Base-by-base conservation (phyloP, 2,329 filamentous ascomycete species). In the Lachnellula cervina region DNA sequence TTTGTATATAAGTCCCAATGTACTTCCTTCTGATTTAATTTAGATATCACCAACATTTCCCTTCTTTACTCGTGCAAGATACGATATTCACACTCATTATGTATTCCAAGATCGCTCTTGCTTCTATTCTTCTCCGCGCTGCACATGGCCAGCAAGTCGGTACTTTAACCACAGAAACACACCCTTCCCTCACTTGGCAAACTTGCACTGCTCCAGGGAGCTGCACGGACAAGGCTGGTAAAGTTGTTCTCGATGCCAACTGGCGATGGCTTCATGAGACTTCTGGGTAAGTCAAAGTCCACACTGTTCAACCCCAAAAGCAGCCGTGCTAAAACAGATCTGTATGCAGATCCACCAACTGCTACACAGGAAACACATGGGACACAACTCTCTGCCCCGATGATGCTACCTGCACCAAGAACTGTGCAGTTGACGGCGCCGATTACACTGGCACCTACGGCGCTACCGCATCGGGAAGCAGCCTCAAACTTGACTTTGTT, bases 401-500 rank as follows among this genome's bases (percentile, higher is more conserved):
- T 59, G 71, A 73, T 58, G 64, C 66, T 43, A 67, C 70, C 19
- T 81, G 79, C 60, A 77, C 78, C 9, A 37, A 69, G 7, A 74
- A 78, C 62, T 81, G 79, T 68, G 78, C 77, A 57, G 62, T 82
- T 35, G 79, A 82, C 49, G 79, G 79, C 52, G 77, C 79, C 47
- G 76, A 80, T 62, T 82, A 82, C 64, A 50, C 69, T 6, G 67
- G 64, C 48, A 81, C 79, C 34, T 81, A 82, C 53, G 79, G 82
- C 63, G 77, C 82, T 64, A 77, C 74, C 40, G 73, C 81, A 54
- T 76, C 72, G 64, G 77, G 76, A 63, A 74, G 75, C 66, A 70
- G 76, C 56, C 72, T 85, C 62, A 79, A 71, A 64, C 72, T 84
- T 60, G 78, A 78, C 69, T 83, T 84, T 62, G 79, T 83, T 60